Evolutionary conservation across 140 eudicot species (phyloP).

Genomic region (Anethum foeniculum): DNA sequence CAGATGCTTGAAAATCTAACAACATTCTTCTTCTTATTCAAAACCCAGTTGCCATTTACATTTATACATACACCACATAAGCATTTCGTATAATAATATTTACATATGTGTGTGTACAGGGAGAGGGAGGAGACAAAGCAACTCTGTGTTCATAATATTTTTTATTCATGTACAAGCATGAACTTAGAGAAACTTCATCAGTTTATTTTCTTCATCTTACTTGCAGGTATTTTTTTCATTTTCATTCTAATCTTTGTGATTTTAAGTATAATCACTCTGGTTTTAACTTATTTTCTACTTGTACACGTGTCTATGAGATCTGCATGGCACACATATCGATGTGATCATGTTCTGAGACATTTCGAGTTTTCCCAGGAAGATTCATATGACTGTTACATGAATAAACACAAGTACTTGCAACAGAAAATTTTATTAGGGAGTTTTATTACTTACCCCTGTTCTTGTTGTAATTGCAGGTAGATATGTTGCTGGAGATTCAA

Average conservation of each 20-base stretch:
- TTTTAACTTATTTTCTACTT: neutral
- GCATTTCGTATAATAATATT: neutral
- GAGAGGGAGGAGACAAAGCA: neutral
- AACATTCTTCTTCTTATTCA: slow-evolving; percentile 15
- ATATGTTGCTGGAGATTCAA: slow-evolving; percentile 38
- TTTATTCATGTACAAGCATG: slow-evolving; percentile 11
- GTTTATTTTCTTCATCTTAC: slow-evolving; percentile 30
- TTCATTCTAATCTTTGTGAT: neutral
- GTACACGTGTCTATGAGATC: neutral
- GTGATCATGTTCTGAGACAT: neutral
- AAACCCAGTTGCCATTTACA: neutral
- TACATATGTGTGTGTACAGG: neutral
- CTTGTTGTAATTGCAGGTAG: slow-evolving; percentile 35
- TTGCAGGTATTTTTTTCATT: slow-evolving; percentile 30
- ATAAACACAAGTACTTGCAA: neutral
- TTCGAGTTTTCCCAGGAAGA: slow-evolving; percentile 15
- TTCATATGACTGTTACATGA: slow-evolving; percentile 3
- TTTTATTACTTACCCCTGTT: neutral
- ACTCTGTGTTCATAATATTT: neutral
- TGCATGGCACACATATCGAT: slow-evolving; percentile 1
- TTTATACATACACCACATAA: neutral
- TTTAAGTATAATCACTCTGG: neutral
- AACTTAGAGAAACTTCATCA: slow-evolving; percentile 10
- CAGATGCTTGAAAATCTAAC: slow-evolving; percentile 13
- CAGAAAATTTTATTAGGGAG: neutral